phyloP scores from a whole-genome alignment of 805 yeast genomes.

The Maudiozyma pseudohumilis region DNA sequence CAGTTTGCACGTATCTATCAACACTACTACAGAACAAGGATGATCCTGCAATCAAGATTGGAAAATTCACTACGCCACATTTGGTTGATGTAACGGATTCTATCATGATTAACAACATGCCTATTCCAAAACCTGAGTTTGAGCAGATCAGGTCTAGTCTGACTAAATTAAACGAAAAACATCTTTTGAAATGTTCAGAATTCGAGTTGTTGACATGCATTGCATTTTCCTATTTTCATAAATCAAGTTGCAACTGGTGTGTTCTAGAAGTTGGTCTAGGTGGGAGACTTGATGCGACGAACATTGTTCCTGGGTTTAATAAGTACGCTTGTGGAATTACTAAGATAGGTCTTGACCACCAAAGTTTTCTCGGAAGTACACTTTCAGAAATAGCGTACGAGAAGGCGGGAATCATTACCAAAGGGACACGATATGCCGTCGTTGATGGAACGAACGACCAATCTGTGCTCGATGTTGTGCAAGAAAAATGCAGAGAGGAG shows the following conservation, averaged over 20 bases:
- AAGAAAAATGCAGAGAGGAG: slow-evolving; percentile 27
- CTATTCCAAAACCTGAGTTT: slow-evolving; percentile 43
- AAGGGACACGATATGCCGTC: slow-evolving; percentile 45
- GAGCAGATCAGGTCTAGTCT: slow-evolving; percentile 36
- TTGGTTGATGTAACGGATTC: slow-evolving; percentile 64
- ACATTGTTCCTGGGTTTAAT: slow-evolving; percentile 43
- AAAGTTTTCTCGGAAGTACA: slow-evolving; percentile 59
- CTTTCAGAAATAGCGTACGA: slow-evolving; percentile 57
- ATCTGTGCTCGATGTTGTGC: slow-evolving; percentile 41
- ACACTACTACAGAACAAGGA: slow-evolving; percentile 41
- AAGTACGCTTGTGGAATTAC: slow-evolving; percentile 66
- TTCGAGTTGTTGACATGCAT: slow-evolving; percentile 80
- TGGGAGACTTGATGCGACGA: slow-evolving; percentile 83
- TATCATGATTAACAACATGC: slow-evolving; percentile 51
- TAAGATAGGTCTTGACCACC: slow-evolving; percentile 82
- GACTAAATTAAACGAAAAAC: slow-evolving; percentile 29
- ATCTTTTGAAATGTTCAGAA: slow-evolving; percentile 63
- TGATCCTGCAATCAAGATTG: slow-evolving; percentile 31
- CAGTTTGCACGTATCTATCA: slow-evolving; percentile 74
- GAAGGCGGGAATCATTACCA: slow-evolving; percentile 73
- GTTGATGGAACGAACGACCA: slow-evolving; percentile 58
- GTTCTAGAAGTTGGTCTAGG: slow-evolving; percentile 94
- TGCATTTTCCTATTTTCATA: slow-evolving; percentile 67
- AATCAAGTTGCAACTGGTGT: slow-evolving; percentile 55
- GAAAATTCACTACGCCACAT: slow-evolving; percentile 88